These are phyloP conservation scores for Glebionis coronaria DNA, from an alignment of 129 eudicot genomes.

Conservation along the genomic window DNA sequence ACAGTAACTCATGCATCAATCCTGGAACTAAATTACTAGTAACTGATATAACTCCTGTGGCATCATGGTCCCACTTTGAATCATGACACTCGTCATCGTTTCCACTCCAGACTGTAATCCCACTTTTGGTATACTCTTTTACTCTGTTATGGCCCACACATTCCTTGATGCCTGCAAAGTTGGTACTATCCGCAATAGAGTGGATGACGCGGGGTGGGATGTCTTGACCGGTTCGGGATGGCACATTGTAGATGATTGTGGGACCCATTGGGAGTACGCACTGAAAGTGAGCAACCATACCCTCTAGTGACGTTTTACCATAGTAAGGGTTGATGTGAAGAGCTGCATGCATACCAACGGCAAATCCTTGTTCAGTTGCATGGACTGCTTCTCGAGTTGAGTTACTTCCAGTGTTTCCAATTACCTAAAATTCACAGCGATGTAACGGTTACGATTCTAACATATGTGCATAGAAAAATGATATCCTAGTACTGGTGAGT, in stretches of 20 bases:
- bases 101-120: slow-evolving; percentile 59
- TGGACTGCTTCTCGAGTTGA: slow-evolving; percentile 72
- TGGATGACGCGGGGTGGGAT: slow-evolving; percentile 55
- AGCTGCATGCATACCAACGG: slow-evolving; percentile 75
- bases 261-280: slow-evolving; percentile 68
- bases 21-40: slow-evolving; percentile 60
- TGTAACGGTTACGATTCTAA: not conserved
- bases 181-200: slow-evolving; percentile 33
- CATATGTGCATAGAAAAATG: not conserved
- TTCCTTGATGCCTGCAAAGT: slow-evolving; percentile 66
- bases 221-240: slow-evolving; percentile 67
- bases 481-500: not conserved
- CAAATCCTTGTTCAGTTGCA: slow-evolving; percentile 68
- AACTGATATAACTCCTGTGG: slow-evolving; percentile 61
- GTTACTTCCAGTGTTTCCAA: slow-evolving; percentile 72
- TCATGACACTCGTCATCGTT: slow-evolving; percentile 73
- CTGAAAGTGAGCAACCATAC: slow-evolving; percentile 54
- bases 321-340: slow-evolving; percentile 76
- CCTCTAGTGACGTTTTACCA: slow-evolving; percentile 62
- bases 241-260: slow-evolving; percentile 60
- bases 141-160: slow-evolving; percentile 56
- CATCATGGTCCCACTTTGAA: slow-evolving; percentile 56
- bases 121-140: slow-evolving; percentile 36
- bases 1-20: slow-evolving; percentile 46
- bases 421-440: slow-evolving; percentile 21